Evolutionary conservation across 2,329 filamentous ascomycete genomes (phyloP), one percentile per base, ranked within the genome.

Genomic region (Xylariaceae sp.): DNA sequence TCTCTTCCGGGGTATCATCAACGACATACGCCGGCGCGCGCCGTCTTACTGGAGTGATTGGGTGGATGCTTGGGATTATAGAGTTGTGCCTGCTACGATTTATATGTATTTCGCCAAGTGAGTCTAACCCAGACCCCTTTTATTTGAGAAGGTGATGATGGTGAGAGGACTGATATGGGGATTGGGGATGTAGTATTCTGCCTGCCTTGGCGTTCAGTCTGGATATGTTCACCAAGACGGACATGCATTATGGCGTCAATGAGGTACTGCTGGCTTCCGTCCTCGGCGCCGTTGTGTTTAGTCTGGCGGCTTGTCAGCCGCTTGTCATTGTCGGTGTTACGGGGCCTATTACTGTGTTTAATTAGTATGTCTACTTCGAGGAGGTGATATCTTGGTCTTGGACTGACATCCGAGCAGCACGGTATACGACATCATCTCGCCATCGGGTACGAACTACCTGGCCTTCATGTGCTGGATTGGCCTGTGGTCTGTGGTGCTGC

Each of bases 51-150:
- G 72, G 70, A 91, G 86, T 68, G 90, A 95, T 68, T 95, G 87
- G 87, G 75, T 66, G 15, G 90, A 95, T 72, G 90, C 90, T 1
- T 94, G 88, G 88, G 87, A 95, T 65, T 95, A 95, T 72, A 82
- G 90, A 47, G 88, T 95, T 39, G 79, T 95, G 36, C 90, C 90
- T 1, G 89, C 89, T 14, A 95, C 90, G 10, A 74, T 95, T 30
- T 95, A 95, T 70, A 95, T 95, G 88, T 95, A 94, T 73, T 95
- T 95, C 77, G 89, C 90, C 55, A 95, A 95, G 89, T 92, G 77
- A 54, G 75, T 58, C 6, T 19, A 17, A 44, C 18, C 18, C 2
- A 17, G 10, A 6, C 47, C 32, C 45, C 32, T 14, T 40, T 27
- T 39, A 32, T 17, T 39, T 19, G 32, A 41, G 18, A 43, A 2